A percentile compares a stretch with the other conserved stretches of the same genome.
These are phyloP conservation scores for Scopulariopsis brevicaulis DNA, from an alignment of 2,329 filamentous ascomycete genomes.

Conservation along the genomic window DNA sequence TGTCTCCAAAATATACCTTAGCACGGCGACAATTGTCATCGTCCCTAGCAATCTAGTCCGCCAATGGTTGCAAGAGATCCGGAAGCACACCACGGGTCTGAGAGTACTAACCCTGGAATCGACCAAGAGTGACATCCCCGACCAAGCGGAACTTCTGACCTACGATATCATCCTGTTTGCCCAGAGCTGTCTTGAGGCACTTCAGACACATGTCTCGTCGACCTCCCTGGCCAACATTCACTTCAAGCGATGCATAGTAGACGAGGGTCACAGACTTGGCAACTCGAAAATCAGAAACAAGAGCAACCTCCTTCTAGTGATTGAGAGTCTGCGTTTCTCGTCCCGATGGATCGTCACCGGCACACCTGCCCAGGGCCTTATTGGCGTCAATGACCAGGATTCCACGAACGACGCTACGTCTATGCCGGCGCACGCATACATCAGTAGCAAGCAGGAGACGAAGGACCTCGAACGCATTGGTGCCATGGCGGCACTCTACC, in stretches of 20 bases:
- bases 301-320: conserved; percentile 40
- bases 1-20: conserved; percentile 43
- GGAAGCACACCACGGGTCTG: conserved; percentile 61
- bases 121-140: conserved; percentile 33
- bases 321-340: conserved; percentile 49
- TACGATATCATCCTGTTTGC: conserved; percentile 76
- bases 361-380: conserved; percentile 75
- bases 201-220: conserved; percentile 14
- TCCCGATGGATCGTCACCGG: conserved; percentile 84
- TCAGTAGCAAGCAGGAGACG: conserved; percentile 34
- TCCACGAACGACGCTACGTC: neutral
- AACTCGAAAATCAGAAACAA: conserved; percentile 43
- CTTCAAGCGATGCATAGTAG: conserved; percentile 82
- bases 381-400: conserved; percentile 41
- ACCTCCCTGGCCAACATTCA: conserved; percentile 56
- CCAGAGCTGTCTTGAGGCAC: conserved; percentile 56
- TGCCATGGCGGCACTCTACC: conserved; percentile 55
- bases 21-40: conserved; percentile 62
- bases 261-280: conserved; percentile 82
- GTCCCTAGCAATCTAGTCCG: conserved; percentile 73
- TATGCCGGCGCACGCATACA: neutral
- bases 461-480: conserved; percentile 58
- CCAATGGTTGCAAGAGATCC: conserved; percentile 76
- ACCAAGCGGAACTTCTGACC: conserved; percentile 41
- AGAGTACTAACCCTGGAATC: conserved; percentile 47